Base-by-base conservation (phyloP, 768 basidiomycete species). In the Termitomyces sp. region DNA sequence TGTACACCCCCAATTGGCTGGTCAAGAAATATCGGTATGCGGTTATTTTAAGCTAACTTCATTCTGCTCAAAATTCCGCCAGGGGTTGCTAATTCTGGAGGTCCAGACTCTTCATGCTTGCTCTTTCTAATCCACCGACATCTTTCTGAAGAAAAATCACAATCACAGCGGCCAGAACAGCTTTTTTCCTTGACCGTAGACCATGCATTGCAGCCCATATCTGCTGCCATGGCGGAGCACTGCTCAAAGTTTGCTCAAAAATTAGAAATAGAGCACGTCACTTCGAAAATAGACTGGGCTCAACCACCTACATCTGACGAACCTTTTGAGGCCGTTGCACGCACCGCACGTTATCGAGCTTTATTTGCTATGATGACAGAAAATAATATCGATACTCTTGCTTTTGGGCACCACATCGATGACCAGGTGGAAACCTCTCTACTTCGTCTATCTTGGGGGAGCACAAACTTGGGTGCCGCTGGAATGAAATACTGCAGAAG, bases 351-450 rank as follows among this genome's bases (percentile, higher is more conserved):
- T 22, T 85, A 85, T 61, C 71, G 72, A 46, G 51, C 76, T 10
- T 61, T 90, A 37, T 80, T 83, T 56, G 56, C 72, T n/a, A 69
- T 65, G 5, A 67, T 69, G 67, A 59, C 58, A 52, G 69, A 61
- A 1, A 58, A 68, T 0, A 64, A 74, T 1, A 68, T 76, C 4
- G 61, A 74, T 16, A 66, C 76, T 14, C 66, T 92, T 54, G 87
- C 86, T 0, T 78, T 86, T 49, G 92, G 81, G 0, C 92, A 94
- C 63, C 92, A 94, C 65, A 79, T 79, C 3, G 90, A 94, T 65
- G 92, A 94, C 66, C 90, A 93, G 66, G 79, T 92, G 10, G 92
- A 94, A 67, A 94, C 92, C 0, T 78, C 84, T 31, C 71, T 94
- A 52, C 84, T 92, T 77, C 82, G 92, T 5, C 66, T 87, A 16